Conservation (phyloP, 768 basidiomycete species). For the Cyclocybe cylindracea region DNA sequence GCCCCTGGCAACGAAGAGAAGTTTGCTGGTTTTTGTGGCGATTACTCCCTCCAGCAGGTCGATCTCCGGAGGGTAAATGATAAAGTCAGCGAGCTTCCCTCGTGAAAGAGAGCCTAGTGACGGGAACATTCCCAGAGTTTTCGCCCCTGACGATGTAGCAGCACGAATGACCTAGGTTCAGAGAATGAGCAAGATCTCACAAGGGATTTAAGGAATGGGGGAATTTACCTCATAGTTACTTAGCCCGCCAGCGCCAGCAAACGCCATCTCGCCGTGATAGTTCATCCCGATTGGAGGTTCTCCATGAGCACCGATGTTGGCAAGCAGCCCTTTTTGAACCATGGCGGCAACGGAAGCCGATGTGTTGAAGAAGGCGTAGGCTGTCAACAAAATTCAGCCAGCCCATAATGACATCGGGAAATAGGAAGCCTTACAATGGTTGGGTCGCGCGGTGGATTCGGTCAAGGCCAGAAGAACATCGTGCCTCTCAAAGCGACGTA, state of each 20-base stretch:
- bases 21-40: slow-evolving; percentile 44
- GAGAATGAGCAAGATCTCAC: neutral
- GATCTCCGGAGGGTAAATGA: slow-evolving; percentile 63
- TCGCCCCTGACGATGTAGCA: slow-evolving; percentile 66
- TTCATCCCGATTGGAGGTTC: slow-evolving; percentile 73
- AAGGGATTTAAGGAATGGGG: neutral
- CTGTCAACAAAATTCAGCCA: slow-evolving; percentile 30
- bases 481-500: slow-evolving; percentile 65
- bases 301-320: slow-evolving; percentile 76
- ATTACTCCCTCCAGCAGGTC: slow-evolving; percentile 59
- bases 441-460: slow-evolving; percentile 62
- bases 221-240: slow-evolving; percentile 64
- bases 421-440: slow-evolving; percentile 45
- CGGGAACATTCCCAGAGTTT: slow-evolving; percentile 59
- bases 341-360: slow-evolving; percentile 69
- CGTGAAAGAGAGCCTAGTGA: slow-evolving; percentile 63
- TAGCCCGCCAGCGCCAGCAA: slow-evolving; percentile 62
- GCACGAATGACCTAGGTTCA: slow-evolving; percentile 58
- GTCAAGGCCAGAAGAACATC: slow-evolving; percentile 60
- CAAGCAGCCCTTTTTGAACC: slow-evolving; percentile 60
- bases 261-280: slow-evolving; percentile 76
- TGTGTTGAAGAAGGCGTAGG: slow-evolving; percentile 68
- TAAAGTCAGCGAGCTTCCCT: slow-evolving; percentile 73
- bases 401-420: neutral
- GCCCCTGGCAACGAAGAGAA: slow-evolving; percentile 60